Base-by-base conservation (phyloP, 2,329 filamentous ascomycete species). In the Thermochaetoides dissita region DNA sequence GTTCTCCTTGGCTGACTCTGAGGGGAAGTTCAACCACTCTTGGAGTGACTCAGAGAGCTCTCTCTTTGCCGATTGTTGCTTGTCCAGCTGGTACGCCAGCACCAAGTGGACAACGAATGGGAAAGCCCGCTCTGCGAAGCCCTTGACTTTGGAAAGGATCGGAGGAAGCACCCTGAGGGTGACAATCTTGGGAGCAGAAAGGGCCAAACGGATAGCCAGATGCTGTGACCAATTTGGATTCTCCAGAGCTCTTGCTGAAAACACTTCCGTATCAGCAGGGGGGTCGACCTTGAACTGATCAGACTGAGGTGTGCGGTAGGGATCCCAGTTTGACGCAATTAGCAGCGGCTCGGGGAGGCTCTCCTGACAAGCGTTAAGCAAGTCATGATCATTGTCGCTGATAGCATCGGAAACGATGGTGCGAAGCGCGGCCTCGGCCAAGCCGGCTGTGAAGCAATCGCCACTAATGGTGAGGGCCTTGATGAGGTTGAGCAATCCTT, bases 61-160 rank as follows among this genome's bases (percentile, higher is more conserved):
- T 7, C 71, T 67, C 42, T 79, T 81, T 30, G 77, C 63, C 1
- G 60, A 63, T 47, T 76, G 72, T 29, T 78, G 71, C 34, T 69
- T 68, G 29, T 81, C 71, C n/a, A 72, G 61, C 53, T 89, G 80
- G 34, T 75, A 72, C 1, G 78, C 65, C 1, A 98, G 68, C 10
- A 87, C 77, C 35, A 94, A 67, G 59, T 98, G 93, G 3, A 94
- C 66, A 41, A 96, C 73, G 50, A 84, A 93, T 0, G 88, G 87
- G 39, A 96, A 80, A 0, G 85, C 68, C 35, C 78, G 72, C 46
- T 79, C 72, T 0, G 87, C 81, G 55, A 95, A 78, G 0, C 74
- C 73, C 34, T 74, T 69, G 28, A 89, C 74, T 9, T 71, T 68
- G 9, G 66, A 60, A 5, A 95, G 64, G 34, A 91, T 71, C 6